These are phyloP conservation scores for Eucalyptus viminalis DNA, from an alignment of 345 rosid species.

Conservation along the genomic window DNA sequence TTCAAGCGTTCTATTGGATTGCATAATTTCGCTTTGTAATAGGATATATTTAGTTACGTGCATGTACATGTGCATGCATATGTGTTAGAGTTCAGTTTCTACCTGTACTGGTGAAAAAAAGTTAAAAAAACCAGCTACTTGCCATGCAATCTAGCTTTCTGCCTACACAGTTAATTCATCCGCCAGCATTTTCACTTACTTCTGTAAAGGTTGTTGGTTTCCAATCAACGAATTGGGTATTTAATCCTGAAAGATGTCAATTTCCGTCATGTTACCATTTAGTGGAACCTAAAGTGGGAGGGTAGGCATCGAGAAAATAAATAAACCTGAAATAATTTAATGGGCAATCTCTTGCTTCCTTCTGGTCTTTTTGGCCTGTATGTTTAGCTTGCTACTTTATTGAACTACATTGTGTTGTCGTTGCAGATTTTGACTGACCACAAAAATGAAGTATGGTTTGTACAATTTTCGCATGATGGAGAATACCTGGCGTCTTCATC, in stretches of 20 bases:
- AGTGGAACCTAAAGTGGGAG: not conserved
- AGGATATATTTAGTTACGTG: not conserved
- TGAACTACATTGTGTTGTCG: not conserved
- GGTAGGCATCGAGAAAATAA: not conserved
- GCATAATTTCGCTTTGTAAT: not conserved
- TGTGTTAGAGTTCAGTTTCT: not conserved
- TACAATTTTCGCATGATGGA: constrained; percentile 77
- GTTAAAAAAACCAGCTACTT: not conserved
- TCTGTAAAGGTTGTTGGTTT: not conserved
- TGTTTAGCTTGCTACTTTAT: not conserved
- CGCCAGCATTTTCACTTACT: not conserved
- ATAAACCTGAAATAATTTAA: not conserved
- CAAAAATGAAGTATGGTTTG: constrained; percentile 88
- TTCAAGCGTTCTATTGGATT: not conserved
- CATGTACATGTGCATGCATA: not conserved
- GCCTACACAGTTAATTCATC: not conserved
- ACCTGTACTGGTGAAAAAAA: not conserved
- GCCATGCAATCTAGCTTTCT: not conserved
- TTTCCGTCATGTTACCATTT: not conserved
- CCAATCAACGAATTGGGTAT: not conserved
- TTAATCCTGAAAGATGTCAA: not conserved
- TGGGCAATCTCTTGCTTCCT: not conserved
- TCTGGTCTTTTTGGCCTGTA: not conserved
- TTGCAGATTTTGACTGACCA: constrained; percentile 75
- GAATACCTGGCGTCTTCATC: constrained; percentile 84